Percentiles rank a stretch among this genome's conserved stretches.
These are phyloP conservation scores for Sphaerostilbella broomeana DNA, from an alignment of 2,329 filamentous ascomycete species.

Conservation along the genomic window DNA sequence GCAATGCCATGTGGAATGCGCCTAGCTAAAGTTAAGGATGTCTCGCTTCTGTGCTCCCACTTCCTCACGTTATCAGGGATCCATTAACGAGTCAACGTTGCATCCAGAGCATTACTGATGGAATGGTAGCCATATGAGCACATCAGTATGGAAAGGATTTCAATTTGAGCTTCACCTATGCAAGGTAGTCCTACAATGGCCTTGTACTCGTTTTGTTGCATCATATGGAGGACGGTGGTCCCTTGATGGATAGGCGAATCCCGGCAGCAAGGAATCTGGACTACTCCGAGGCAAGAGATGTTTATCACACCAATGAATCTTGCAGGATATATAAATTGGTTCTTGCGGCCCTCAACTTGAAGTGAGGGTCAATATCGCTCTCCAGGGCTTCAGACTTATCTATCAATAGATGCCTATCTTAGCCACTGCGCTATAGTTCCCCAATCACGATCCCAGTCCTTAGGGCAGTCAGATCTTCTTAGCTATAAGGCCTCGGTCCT, in stretches of 20 bases:
- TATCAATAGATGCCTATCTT: no score
- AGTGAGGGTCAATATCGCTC: no score
- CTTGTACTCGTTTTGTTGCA: background rate
- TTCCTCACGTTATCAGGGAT: background rate
- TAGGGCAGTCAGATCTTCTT: no score
- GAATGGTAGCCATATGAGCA: background rate
- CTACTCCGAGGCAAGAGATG: background rate
- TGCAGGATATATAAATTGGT: slow-evolving; percentile 2
- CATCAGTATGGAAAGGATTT: background rate
- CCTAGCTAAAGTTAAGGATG: slow-evolving; percentile 1
- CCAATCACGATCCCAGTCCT: no score
- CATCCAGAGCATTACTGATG: background rate
- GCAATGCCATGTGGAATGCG: no score
- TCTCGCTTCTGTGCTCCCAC: slow-evolving; percentile 9
- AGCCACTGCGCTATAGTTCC: no score
- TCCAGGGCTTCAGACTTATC: no score
- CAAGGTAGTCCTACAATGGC: slow-evolving; percentile 8
- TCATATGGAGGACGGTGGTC: background rate
- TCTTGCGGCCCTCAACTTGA: background rate
- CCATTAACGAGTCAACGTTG: background rate
- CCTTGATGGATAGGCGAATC: slow-evolving; percentile 4
- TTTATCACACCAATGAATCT: background rate
- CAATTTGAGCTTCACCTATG: background rate
- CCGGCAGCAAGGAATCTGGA: background rate
- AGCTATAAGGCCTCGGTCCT: no score